Base-by-base conservation (phyloP, 768 basidiomycete species). In the Suillus clintonianus region DNA sequence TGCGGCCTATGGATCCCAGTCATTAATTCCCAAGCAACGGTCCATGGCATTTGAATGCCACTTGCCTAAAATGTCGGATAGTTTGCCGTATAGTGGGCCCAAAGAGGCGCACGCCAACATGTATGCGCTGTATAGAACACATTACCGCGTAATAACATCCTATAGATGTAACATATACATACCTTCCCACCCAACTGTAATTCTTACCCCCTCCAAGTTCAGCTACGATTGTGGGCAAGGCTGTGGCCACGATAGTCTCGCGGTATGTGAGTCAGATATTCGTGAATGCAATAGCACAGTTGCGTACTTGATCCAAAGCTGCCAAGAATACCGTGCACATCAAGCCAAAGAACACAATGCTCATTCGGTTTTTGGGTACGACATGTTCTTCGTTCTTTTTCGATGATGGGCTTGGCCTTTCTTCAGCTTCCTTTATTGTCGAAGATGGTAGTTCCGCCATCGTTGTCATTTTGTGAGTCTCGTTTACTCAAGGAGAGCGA, bases 131-230 rank as follows among this genome's bases (percentile, higher is more conserved):
- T 24, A 34, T 11, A 19, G 36, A 39, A 42, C 34, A 27, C 14
- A 61, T n/a, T 13, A 41, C 39, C 41, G 24, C 36, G 17, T 32
- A 41, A 30, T 15, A 32, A 36, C 17, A 11, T 15, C 27, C 30
- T 6, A 27, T 27, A 4, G 27, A 36, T 55, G 30, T 30, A 56
- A 53, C 19, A 61, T 14, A 39, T 47, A 57, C 68, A 15, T 59
- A 80, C 80, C 76, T 82, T 48, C 82, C 81, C 10, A 85, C 81
- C 84, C 83, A 85, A 15, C 80, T 76, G 64, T 85, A 85, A 8
- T 80, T 78, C 19, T 74, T 77, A 0, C 79, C 80, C 4, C 80
- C 81, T 19, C 81, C 79, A 1, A 85, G 71, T 43, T 81, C 74
- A 3, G 73, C 72, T 8, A 81, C 80, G 36, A 85, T 84, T 1